Evolutionary conservation across 805 yeast species (phyloP), one percentile per base, ranked within the genome.

Genomic region (Kazachstania martiniae): DNA sequence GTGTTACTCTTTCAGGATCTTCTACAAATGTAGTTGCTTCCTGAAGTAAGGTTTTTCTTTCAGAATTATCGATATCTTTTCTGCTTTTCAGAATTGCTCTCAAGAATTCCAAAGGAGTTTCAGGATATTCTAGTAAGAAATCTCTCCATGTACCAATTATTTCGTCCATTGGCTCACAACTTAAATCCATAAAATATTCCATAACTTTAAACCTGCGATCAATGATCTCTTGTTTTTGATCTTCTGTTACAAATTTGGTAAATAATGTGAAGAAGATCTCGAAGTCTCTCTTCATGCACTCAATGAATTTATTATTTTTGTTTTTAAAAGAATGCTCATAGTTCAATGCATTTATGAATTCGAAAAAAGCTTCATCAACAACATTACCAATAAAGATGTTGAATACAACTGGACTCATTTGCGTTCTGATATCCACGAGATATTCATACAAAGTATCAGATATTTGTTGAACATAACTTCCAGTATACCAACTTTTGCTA

Each of bases 381-480:
- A 72, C 53, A 32, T 67, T 68, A 31, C 73, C 80, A 6, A 70
- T 47, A 33, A 75, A 59, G 12, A 72, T 63, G 21, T 67, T 74
- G 46, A 68, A 72, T 24, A 76, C 56, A 33, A 70, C 67, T n/a
- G 64, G 61, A 36, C 72, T 67, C 62, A 74, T 56, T 21, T 63
- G 63, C 21, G 56, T 63, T 43, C 72, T 61, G 31, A 80, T 66
- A 36, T 84, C 94, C 13, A 63, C 65, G 53, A 80, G 61, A 53
- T 80, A 84, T 46, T 84, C 95, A 24, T 62, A 66, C n/a, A 82
- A 62, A 0, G 94, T 84, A 42, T 77, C 85, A 2, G 72, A 67
- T 19, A 81, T 72, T 39, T 71, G 75, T 38, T 70, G 69, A 1
- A 80, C 72, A 52, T 70, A 68, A 22, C 61, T 63, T 13, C 74